phyloP scores from a whole-genome alignment of 1,139 yeast genomes.

The Hansenula lynferdii region DNA sequence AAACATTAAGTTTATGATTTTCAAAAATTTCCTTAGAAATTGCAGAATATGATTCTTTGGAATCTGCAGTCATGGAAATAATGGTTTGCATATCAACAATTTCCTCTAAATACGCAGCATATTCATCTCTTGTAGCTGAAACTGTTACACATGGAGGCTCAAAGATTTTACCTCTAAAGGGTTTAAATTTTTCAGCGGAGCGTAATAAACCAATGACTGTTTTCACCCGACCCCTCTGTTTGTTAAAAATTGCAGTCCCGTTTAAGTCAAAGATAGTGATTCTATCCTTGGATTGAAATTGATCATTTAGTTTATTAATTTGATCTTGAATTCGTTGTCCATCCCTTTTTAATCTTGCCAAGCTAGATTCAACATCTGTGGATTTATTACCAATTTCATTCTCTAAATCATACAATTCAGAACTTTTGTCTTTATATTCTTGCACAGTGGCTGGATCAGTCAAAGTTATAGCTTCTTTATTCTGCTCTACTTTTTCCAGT shows the following conservation, averaged over 20 bases:
- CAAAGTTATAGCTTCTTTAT: slow-evolving; percentile 20
- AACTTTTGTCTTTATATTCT: slow-evolving; percentile 15
- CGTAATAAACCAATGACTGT: slow-evolving; percentile 35
- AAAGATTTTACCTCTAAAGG: slow-evolving; percentile 40
- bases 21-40: slow-evolving; percentile 38
- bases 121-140: slow-evolving; percentile 41
- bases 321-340: slow-evolving; percentile 5
- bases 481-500: slow-evolving; percentile 21
- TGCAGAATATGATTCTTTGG: slow-evolving; percentile 38
- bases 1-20: slow-evolving; percentile 30
- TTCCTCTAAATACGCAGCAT: slow-evolving; percentile 54
- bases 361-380: background rate
- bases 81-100: slow-evolving; percentile 50
- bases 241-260: slow-evolving; percentile 13
- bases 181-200: slow-evolving; percentile 28
- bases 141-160: slow-evolving; percentile 81
- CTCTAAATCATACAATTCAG: slow-evolving; percentile 20
- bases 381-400: background rate
- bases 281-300: slow-evolving; percentile 46
- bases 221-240: slow-evolving; percentile 25
- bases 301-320: slow-evolving; percentile 19
- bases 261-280: slow-evolving; percentile 36
- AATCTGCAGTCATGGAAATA: slow-evolving; percentile 47
- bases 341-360: background rate
- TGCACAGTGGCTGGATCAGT: background rate